Base-by-base conservation (phyloP, 345 rosid species). In the Bruguiera sexangula region DNA sequence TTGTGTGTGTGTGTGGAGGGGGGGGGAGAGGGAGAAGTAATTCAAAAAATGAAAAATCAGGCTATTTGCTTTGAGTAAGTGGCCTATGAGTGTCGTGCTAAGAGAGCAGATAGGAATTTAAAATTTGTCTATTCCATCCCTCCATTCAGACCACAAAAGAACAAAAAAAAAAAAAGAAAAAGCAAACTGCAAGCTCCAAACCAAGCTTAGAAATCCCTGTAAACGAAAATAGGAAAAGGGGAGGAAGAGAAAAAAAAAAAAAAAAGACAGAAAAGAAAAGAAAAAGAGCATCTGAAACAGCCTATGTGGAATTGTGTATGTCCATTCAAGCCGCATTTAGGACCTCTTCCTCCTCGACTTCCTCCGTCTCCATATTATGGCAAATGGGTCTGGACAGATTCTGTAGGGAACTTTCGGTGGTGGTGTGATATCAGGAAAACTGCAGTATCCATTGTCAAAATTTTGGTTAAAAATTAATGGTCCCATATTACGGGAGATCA, bases 361-460 rank as follows among this genome's bases (percentile, higher is more conserved):
- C 50, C 85, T 85, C 32, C 90, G 82, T 76, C 93, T 84, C 92
- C 97, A 88, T 6, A 91, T 88, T 70, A 91, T 91, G 7, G 97
- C 94, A 27, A 75, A 86, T 43, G 95, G 95, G 67, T 76, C 76
- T 15, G 97, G 97, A 78, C 92, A 91, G 46, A 91, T 72, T 63
- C 69, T 72, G 65, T 88, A 91, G 2, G 90, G 94, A 68, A 89
- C 82, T 78, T 85, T 93, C 1, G 83, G 90, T 6, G 83, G 90
- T 6, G 88, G 72, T 43, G 82, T 84, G 62, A 78, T 57, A 69
- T 88, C 81, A 20, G 94, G 96, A 10, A 84, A 39, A 67, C 98
- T 93, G 89, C 78, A 84, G 72, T 10, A 48, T 55, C 59, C 60
- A 24, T 22, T 21, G 60, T 3, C 24, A 55, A 26, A 53, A 21